Evolutionary conservation across 2,329 filamentous ascomycete species (phyloP).

Genomic region (Fusarium buharicum): DNA sequence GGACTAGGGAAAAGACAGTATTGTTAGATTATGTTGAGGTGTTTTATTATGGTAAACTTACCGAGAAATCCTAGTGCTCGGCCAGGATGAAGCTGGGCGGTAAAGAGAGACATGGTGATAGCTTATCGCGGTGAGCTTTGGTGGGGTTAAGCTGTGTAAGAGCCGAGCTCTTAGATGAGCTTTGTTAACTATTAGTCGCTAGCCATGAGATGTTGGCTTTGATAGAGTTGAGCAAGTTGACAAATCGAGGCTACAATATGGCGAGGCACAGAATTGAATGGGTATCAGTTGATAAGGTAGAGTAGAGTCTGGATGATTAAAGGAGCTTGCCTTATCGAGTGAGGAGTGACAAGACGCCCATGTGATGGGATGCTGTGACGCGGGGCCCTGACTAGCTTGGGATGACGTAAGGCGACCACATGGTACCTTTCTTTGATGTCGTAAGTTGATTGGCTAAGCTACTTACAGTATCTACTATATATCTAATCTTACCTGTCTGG

Average conservation of each 20-base stretch:
- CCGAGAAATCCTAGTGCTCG: slow-evolving; percentile 72
- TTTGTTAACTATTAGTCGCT: slow-evolving; percentile 5
- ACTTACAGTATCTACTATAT: background rate
- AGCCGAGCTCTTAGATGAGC: slow-evolving; percentile 28
- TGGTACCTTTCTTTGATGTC: slow-evolving; percentile 13
- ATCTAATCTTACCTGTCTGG: background rate
- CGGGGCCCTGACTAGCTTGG: slow-evolving; percentile 15
- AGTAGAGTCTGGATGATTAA: background rate
- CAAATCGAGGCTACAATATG: background rate
- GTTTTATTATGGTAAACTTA: slow-evolving; percentile 40
- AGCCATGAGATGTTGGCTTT: slow-evolving; percentile 19
- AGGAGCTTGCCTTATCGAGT: slow-evolving; percentile 15
- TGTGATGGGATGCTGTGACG: slow-evolving; percentile 39
- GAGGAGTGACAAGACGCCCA: slow-evolving; percentile 36
- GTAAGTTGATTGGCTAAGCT: slow-evolving; percentile 4
- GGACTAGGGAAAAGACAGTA: slow-evolving; percentile 62
- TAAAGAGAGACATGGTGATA: slow-evolving; percentile 60
- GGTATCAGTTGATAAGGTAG: slow-evolving; percentile 10
- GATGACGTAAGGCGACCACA: slow-evolving; percentile 40
- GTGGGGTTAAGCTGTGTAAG: slow-evolving; percentile 38
- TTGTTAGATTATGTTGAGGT: background rate
- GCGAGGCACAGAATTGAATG: slow-evolving; percentile 7
- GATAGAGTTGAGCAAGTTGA: background rate
- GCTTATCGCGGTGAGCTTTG: slow-evolving; percentile 35
- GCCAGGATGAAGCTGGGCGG: slow-evolving; percentile 73